A percentile compares a stretch with the other conserved stretches of the same genome.
phyloP scores from a whole-genome alignment of 129 eudicot species.

The Flaveria linearis region DNA sequence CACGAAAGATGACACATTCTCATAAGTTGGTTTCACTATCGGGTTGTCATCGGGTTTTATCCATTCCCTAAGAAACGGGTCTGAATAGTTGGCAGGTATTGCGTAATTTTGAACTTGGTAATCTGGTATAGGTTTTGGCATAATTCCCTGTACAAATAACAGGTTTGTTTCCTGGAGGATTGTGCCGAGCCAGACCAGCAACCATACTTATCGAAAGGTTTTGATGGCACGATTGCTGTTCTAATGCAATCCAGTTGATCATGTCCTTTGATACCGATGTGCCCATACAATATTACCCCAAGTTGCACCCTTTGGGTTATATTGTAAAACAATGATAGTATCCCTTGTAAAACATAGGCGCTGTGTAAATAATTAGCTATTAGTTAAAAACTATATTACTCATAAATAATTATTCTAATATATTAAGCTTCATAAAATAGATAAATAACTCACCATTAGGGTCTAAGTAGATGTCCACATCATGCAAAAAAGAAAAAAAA shows the following conservation, averaged over 20 bases:
- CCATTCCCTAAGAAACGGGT: slow-evolving; percentile 54
- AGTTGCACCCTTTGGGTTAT: slow-evolving; percentile 14
- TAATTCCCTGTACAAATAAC: slow-evolving; percentile 44
- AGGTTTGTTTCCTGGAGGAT: slow-evolving; percentile 51
- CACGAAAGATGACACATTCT: slow-evolving; percentile 45
- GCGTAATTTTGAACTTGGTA: slow-evolving; percentile 53
- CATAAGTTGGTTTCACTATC: slow-evolving; percentile 28
- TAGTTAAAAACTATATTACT: neutral
- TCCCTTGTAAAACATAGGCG: slow-evolving; percentile 7
- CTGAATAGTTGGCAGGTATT: slow-evolving; percentile 46
- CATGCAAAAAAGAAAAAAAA: neutral
- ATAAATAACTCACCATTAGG: neutral
- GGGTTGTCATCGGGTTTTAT: slow-evolving; percentile 53
- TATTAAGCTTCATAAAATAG: neutral
- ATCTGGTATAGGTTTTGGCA: slow-evolving; percentile 21
- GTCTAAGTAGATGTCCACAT: neutral
- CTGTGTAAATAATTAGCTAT: neutral
- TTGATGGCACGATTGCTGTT: slow-evolving; percentile 47
- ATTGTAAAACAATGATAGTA: slow-evolving; percentile 14
- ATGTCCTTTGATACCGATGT: slow-evolving; percentile 58
- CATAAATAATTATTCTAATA: neutral
- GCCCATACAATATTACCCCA: slow-evolving; percentile 60
- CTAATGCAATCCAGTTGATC: slow-evolving; percentile 48
- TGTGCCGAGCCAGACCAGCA: slow-evolving; percentile 63
- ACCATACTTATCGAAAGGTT: slow-evolving; percentile 44